Conservation (phyloP, 371 early-diverging fungal genomes). For the Mucor velutinosus region DNA sequence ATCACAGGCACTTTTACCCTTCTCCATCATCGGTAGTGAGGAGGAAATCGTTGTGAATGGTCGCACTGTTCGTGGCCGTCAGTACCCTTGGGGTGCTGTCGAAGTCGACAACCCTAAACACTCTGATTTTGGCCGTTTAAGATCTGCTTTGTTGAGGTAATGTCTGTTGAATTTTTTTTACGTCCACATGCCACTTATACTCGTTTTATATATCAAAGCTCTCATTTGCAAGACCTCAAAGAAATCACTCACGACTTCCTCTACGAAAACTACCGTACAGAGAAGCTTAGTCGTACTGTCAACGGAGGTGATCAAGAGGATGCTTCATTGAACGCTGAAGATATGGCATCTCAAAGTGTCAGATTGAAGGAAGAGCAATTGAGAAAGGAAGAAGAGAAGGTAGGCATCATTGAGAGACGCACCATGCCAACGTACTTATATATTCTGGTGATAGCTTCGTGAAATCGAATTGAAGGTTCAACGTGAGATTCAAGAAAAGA, state of each 20-base stretch:
- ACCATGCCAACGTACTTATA: not conserved
- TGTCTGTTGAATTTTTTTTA: not conserved
- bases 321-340: slow-evolving; percentile 51
- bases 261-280: slow-evolving; percentile 92
- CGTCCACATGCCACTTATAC: not conserved
- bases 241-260: slow-evolving; percentile 83
- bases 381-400: slow-evolving; percentile 65
- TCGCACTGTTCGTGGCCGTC: slow-evolving; percentile 87
- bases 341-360: slow-evolving; percentile 54
- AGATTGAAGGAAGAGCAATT: slow-evolving; percentile 65
- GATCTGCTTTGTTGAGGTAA: slow-evolving; percentile 85
- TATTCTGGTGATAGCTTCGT: slow-evolving; percentile 36
- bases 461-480: slow-evolving; percentile 64
- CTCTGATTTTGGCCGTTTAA: slow-evolving; percentile 96
- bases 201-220: slow-evolving; percentile 44
- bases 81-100: slow-evolving; percentile 99
- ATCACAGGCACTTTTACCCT: slow-evolving; percentile 79
- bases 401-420: slow-evolving; percentile 5
- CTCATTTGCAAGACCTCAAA: slow-evolving; percentile 94
- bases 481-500: slow-evolving; percentile 61
- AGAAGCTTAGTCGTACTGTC: slow-evolving; percentile 78
- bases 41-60: slow-evolving; percentile 84
- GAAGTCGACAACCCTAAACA: slow-evolving; percentile 90
- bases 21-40: slow-evolving; percentile 96
- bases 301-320: slow-evolving; percentile 55